Evolutionary conservation across 805 yeast species (phyloP).

Genomic region (Wickerhamomyces rabaulensis): DNA sequence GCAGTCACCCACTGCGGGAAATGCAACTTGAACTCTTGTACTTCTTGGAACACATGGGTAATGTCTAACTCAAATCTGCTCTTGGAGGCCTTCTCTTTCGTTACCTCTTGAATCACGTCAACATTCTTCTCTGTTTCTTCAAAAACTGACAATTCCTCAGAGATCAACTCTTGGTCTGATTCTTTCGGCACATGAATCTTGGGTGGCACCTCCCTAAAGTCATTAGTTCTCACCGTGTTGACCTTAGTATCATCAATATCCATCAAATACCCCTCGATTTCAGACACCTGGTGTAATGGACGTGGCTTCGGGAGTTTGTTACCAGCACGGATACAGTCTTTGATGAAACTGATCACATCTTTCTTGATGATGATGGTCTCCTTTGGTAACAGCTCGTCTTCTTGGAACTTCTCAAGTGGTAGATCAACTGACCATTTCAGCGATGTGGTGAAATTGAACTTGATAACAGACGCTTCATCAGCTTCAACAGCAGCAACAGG

Average conservation of each 20-base stretch:
- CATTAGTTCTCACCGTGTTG: background rate
- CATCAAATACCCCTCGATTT: background rate
- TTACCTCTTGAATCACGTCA: background rate
- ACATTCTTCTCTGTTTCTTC: background rate
- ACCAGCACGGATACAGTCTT: conserved; percentile 1
- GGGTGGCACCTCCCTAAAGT: background rate
- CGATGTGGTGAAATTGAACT: background rate
- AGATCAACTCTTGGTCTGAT: background rate
- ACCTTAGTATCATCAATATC: background rate
- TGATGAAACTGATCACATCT: conserved; percentile 8
- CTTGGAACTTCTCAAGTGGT: background rate
- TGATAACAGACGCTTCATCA: background rate
- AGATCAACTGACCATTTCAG: background rate
- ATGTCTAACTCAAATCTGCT: background rate
- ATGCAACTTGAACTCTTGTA: background rate
- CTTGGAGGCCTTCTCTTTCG: background rate
- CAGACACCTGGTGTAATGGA: background rate
- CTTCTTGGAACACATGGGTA: background rate
- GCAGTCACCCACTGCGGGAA: background rate
- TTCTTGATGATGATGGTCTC: conserved; percentile 11
- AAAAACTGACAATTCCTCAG: background rate
- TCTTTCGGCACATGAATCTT: background rate
- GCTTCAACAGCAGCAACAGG: background rate
- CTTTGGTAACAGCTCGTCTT: conserved; percentile 6
- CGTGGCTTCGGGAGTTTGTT: background rate